These are phyloP conservation scores for Cladophialophora yegresii DNA, from an alignment of 2,329 filamentous ascomycete genomes.

Conservation along the genomic window DNA sequence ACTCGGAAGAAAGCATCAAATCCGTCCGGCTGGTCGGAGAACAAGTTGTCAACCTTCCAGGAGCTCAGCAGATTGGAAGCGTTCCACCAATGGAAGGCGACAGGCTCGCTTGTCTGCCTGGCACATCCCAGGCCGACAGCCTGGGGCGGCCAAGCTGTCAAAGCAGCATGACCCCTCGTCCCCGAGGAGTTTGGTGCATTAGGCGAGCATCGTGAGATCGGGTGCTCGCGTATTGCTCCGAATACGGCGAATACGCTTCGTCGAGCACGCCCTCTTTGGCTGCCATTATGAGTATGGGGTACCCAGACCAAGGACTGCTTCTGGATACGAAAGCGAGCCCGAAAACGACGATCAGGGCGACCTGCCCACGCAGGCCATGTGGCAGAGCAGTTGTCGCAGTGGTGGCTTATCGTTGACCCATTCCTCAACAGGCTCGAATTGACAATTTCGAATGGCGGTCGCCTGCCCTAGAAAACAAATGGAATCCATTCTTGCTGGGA, in stretches of 20 bases:
- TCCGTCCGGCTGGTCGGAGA: neutral
- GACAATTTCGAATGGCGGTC: conserved; percentile 1
- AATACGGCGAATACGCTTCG: conserved; percentile 18
- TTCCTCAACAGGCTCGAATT: neutral
- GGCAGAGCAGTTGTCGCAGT: neutral
- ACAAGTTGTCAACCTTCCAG: neutral
- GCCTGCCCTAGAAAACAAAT: neutral
- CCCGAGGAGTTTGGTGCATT: neutral
- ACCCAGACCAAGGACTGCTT: neutral
- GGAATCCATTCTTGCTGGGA: neutral
- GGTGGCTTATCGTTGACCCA: neutral
- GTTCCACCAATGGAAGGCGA: neutral
- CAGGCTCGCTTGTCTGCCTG: neutral
- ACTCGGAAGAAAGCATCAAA: neutral
- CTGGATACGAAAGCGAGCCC: conserved; percentile 17
- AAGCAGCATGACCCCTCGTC: conserved; percentile 8
- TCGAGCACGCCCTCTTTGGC: neutral
- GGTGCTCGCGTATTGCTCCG: conserved; percentile 5
- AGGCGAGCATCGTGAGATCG: too few species aligned
- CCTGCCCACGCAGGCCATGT: neutral
- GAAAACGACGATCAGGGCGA: neutral
- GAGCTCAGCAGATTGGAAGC: neutral
- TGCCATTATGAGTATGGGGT: neutral
- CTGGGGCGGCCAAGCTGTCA: neutral
- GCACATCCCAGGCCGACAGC: neutral